These are phyloP conservation scores for Sorghum bicolor DNA, from an alignment of 176 grass and related monocot genomes.

Conservation along the genomic window Sorghum_bicolor_NCBIv3 NC_012876.2:58921001-58921500, in stretches of 20 bases:
- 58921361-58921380: background rate
- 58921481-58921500: background rate
- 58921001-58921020: too few species aligned
- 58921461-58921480: background rate
- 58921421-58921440: slow-evolving; percentile 5
- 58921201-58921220: background rate
- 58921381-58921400: background rate
- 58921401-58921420: slow-evolving; percentile 7
- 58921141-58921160: too few species aligned
- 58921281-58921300: background rate
- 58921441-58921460: background rate
- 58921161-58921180: too few species aligned
- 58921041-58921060: too few species aligned
- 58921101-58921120: too few species aligned
- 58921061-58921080: too few species aligned
- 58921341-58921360: background rate
- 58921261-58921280: background rate
- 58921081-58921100: too few species aligned
- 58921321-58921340: background rate
- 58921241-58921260: background rate
- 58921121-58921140: too few species aligned
- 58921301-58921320: background rate
- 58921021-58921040: too few species aligned
- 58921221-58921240: slow-evolving; percentile 9
- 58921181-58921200: slow-evolving; percentile 13